Evolutionary conservation across 345 rosid species (phyloP).

Genomic region (Hibiscus tridactylites): DNA sequence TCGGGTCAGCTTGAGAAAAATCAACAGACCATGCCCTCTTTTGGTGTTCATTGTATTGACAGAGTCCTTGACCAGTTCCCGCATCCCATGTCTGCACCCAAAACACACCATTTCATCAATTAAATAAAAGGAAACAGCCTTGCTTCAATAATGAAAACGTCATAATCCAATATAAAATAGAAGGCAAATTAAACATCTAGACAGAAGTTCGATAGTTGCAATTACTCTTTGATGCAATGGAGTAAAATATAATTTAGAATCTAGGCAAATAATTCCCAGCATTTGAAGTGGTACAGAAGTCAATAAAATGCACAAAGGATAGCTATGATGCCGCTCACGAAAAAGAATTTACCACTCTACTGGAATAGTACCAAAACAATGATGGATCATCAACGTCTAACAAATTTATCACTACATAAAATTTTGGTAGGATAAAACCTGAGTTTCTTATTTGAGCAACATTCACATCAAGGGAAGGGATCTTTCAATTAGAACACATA

Average conservation of each 20-base stretch:
- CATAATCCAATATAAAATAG: neutral
- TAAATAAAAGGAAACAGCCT: neutral
- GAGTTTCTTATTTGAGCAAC: too few relatives aligned
- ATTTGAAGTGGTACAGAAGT: too few relatives aligned
- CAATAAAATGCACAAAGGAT: too few relatives aligned
- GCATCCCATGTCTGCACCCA: slow-evolving; percentile 80
- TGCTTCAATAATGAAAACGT: neutral
- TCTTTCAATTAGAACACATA: too few relatives aligned
- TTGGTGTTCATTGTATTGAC: slow-evolving; percentile 62
- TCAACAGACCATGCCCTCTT: slow-evolving; percentile 96
- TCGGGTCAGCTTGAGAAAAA: slow-evolving; percentile 70
- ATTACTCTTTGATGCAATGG: neutral
- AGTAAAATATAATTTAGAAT: neutral
- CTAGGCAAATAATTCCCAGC: neutral
- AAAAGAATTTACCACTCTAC: neutral
- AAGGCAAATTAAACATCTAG: neutral
- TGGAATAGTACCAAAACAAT: neutral
- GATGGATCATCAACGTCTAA: neutral
- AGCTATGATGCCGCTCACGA: neutral
- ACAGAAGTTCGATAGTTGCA: neutral
- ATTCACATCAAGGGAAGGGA: too few relatives aligned
- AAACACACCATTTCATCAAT: slow-evolving; percentile 18
- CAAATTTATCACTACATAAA: too few relatives aligned
- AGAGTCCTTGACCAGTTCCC: slow-evolving; percentile 64
- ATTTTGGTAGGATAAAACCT: too few relatives aligned